These are phyloP conservation scores for Zhuliangozyma parablackwelliae DNA, from an alignment of 1,139 yeast species.

Conservation along the genomic window DNA sequence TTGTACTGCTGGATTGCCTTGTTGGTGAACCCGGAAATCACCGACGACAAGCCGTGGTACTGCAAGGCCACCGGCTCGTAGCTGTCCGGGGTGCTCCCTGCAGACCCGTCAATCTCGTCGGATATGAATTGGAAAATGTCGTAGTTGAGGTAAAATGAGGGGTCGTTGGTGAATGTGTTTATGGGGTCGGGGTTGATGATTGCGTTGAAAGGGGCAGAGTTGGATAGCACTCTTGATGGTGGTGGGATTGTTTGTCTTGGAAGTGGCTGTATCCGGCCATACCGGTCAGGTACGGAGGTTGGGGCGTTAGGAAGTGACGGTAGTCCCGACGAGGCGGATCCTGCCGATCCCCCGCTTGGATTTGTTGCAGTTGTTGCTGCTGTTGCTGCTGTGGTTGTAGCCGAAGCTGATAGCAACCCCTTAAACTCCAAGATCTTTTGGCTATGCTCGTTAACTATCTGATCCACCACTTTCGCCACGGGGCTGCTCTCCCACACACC, in stretches of 20 bases:
- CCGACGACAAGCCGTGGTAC: constrained; percentile 19
- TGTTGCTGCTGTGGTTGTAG: too few species aligned
- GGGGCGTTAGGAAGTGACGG: too few species aligned
- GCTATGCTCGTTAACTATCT: not conserved
- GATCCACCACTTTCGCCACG: constrained; percentile 2
- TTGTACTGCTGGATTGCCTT: constrained; percentile 12
- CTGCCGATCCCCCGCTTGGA: too few species aligned
- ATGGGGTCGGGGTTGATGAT: constrained; percentile 3
- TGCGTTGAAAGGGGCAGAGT: not conserved
- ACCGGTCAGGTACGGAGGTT: too few species aligned
- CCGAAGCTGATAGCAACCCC: not conserved
- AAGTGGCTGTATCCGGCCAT: too few species aligned
- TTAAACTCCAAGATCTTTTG: not conserved
- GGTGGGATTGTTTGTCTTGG: constrained; percentile 5
- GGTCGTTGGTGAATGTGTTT: constrained; percentile 11
- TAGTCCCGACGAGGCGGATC: too few species aligned
- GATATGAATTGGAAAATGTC: constrained; percentile 16
- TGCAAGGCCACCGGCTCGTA: constrained; percentile 21
- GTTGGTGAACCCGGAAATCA: constrained; percentile 20
- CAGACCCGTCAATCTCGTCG: constrained; percentile 15
- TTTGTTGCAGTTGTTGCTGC: too few species aligned
- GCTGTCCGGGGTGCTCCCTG: constrained; percentile 3
- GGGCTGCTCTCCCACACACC: constrained; percentile 10
- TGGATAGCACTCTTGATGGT: too few species aligned
- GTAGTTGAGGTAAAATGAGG: constrained; percentile 15